phyloP scores from a whole-genome alignment of 306 rosid species.

The Trifolium pratense region DNA sequence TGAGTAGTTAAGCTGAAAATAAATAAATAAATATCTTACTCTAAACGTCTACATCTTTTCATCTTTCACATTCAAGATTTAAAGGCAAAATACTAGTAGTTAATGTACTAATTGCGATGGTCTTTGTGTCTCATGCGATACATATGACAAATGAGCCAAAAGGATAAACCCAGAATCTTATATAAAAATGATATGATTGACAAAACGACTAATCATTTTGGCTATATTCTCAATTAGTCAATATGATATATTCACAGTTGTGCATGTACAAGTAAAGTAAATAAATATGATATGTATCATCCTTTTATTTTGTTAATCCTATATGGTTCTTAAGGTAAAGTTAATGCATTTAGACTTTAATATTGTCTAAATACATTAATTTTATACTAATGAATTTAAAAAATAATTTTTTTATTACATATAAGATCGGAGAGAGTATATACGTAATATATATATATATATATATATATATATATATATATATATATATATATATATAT shows the following conservation, averaged over 20 bases:
- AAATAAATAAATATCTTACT: neutral
- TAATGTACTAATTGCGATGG: neutral
- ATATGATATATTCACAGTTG: constrained; percentile 1
- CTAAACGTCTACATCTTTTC: neutral
- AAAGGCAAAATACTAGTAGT: neutral
- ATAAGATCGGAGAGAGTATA: too few species aligned
- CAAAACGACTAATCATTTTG: neutral
- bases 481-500: too few species aligned
- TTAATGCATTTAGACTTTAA: too few species aligned
- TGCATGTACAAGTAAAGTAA: neutral
- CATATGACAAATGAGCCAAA: neutral
- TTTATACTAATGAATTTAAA: too few species aligned
- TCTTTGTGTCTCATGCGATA: neutral
- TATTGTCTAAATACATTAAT: too few species aligned
- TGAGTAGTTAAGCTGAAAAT: too few species aligned
- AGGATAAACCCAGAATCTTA: neutral
- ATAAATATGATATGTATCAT: neutral
- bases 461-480: too few species aligned
- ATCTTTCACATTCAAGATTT: neutral
- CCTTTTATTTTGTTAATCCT: neutral
- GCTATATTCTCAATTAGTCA: constrained; percentile 4
- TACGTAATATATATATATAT: too few species aligned
- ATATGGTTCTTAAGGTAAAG: too few species aligned
- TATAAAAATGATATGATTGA: neutral
- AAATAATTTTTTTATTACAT: too few species aligned